These are phyloP conservation scores for Sporothrix mexicana DNA, from an alignment of 2,329 filamentous ascomycete genomes.

Conservation along the genomic window DNA sequence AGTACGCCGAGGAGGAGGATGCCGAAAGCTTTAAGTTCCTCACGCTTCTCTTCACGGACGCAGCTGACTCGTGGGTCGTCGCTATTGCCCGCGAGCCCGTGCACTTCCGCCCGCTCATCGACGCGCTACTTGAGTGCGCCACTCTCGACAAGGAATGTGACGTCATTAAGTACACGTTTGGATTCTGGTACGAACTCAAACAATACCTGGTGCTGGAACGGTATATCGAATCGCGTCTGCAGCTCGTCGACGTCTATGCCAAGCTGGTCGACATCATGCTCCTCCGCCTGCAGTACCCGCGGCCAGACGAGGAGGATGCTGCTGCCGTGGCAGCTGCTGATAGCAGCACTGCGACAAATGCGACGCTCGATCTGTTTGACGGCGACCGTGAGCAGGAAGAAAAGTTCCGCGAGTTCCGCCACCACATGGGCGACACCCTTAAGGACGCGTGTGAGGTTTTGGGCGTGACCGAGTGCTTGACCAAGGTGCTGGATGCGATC, in stretches of 20 bases:
- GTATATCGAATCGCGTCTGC: conserved; percentile 80
- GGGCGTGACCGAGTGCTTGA: conserved; percentile 87
- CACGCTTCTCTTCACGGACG: conserved; percentile 89
- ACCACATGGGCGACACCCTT: conserved; percentile 95
- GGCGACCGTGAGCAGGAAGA: conserved; percentile 96
- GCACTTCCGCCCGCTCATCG: conserved; percentile 84
- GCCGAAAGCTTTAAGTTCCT: conserved; percentile 84
- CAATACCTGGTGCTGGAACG: conserved; percentile 91
- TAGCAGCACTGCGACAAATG: conserved; percentile 62
- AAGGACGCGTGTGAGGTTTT: conserved; percentile 98
- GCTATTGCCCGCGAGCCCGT: conserved; percentile 82
- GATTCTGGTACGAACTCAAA: conserved; percentile 98
- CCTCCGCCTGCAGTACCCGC: conserved; percentile 85
- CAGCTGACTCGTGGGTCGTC: conserved; percentile 92
- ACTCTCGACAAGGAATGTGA: conserved; percentile 86
- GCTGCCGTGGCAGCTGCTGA: conserved; percentile 58
- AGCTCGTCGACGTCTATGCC: conserved; percentile 81
- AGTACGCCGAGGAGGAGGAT: conserved; percentile 80
- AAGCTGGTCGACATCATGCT: conserved; percentile 93
- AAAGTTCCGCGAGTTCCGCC: conserved; percentile 94
- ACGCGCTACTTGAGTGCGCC: conserved; percentile 90
- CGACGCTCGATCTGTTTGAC: conserved; percentile 76
- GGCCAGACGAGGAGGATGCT: conserved; percentile 69
- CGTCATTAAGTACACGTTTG: conserved; percentile 90
- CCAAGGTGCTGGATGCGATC: conserved; percentile 85